Percentiles rank a stretch among this genome's conserved stretches.
These are phyloP conservation scores for Aeschynomene evenia DNA, from an alignment of 306 rosid genomes.

Conservation along the genomic window DNA sequence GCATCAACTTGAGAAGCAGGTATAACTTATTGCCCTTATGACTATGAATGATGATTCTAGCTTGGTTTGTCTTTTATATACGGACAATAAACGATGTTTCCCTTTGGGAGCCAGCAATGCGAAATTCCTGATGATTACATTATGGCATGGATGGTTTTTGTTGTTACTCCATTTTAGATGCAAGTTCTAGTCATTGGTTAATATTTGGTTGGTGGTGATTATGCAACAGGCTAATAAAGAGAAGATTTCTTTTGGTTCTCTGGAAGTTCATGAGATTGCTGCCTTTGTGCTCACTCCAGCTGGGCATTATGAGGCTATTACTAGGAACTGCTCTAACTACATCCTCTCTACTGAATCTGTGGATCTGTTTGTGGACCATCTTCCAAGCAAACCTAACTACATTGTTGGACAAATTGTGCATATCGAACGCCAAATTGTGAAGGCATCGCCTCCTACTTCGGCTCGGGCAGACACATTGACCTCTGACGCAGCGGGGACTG, in stretches of 20 bases:
- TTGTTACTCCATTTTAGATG: background rate
- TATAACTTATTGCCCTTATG: conserved; percentile 29
- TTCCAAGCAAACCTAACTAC: conserved; percentile 75
- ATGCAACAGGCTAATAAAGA: conserved; percentile 89
- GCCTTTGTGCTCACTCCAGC: conserved; percentile 77
- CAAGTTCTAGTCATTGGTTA: background rate
- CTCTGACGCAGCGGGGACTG: conserved; percentile 57
- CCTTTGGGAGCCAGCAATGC: background rate
- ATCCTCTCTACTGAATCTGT: conserved; percentile 86
- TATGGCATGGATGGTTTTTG: conserved; percentile 21
- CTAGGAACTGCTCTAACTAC: conserved; percentile 74
- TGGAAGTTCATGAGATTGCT: conserved; percentile 92
- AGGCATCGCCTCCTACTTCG: conserved; percentile 37
- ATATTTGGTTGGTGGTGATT: conserved; percentile 29
- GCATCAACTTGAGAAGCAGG: conserved; percentile 98
- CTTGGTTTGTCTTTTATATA: background rate
- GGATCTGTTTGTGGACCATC: conserved; percentile 80
- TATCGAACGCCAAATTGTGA: conserved; percentile 80
- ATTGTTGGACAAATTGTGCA: conserved; percentile 99
- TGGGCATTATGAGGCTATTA: conserved; percentile 90
- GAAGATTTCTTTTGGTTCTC: conserved; percentile 78
- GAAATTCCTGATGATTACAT: conserved; percentile 6
- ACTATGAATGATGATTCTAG: background rate
- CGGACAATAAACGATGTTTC: background rate
- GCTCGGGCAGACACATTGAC: conserved; percentile 36